These are phyloP conservation scores for Primulina eburnea DNA, from an alignment of 257 asterid species.

Conservation along the genomic window DNA sequence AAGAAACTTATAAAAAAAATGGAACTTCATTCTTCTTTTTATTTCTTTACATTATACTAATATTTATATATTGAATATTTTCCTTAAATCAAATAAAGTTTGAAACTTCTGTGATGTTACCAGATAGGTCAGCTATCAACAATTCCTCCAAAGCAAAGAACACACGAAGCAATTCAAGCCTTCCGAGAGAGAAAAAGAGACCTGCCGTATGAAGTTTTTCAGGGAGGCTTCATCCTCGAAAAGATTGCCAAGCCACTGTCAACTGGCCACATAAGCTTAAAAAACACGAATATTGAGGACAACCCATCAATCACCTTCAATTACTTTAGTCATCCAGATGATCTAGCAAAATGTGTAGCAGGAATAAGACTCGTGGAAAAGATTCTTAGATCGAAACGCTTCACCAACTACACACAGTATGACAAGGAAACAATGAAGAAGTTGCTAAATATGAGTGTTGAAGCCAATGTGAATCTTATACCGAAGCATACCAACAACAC, in stretches of 20 bases:
- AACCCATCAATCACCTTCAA: conserved; percentile 91
- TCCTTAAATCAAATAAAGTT: no score
- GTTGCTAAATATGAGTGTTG: conserved; percentile 70
- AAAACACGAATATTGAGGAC: conserved; percentile 60
- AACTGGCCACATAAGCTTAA: conserved; percentile 46
- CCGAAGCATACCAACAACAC: conserved; percentile 86
- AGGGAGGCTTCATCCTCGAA: conserved; percentile 66
- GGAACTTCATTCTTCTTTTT: neutral
- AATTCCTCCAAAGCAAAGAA: conserved; percentile 58
- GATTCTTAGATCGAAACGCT: conserved; percentile 53
- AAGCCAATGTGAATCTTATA: conserved; percentile 78
- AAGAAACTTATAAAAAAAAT: neutral
- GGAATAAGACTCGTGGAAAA: conserved; percentile 77
- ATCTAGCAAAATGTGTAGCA: conserved; percentile 58
- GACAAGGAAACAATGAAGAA: conserved; percentile 48
- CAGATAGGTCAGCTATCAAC: conserved; percentile 81
- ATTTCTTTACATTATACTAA: neutral
- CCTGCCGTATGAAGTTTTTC: conserved; percentile 55
- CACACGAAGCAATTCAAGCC: conserved; percentile 44
- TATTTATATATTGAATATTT: neutral
- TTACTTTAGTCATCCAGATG: conserved; percentile 85
- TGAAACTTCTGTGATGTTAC: neutral
- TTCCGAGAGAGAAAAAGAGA: conserved; percentile 34
- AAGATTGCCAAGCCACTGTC: conserved; percentile 60
- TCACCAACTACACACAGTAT: conserved; percentile 45